These are phyloP conservation scores for Calamus simplicifolius DNA, from an alignment of 176 grass and related monocot genomes.

Conservation along the genomic window DNA sequence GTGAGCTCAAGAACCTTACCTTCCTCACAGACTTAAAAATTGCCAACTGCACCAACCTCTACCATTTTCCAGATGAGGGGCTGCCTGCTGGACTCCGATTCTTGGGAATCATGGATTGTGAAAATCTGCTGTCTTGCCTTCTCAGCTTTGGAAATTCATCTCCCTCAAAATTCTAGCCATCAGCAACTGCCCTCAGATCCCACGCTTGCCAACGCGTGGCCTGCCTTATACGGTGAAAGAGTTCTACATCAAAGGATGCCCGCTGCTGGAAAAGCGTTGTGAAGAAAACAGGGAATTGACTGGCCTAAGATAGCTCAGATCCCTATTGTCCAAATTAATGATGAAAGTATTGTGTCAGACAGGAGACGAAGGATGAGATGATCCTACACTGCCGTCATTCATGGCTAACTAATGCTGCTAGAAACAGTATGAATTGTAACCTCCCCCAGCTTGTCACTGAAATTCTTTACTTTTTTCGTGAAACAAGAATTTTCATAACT, in stretches of 20 bases:
- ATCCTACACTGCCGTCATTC: too few species aligned
- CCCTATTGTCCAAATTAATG: constrained; percentile 29
- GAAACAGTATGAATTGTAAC: too few species aligned
- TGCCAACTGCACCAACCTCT: constrained; percentile 29
- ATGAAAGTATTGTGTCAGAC: background rate
- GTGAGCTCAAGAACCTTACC: constrained; percentile 25
- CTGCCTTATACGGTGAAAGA: constrained; percentile 41
- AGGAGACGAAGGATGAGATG: too few species aligned
- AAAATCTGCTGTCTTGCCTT: constrained; percentile 38
- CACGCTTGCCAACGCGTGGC: constrained; percentile 29
- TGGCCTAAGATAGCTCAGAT: constrained; percentile 51
- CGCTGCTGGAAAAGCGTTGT: constrained; percentile 26
- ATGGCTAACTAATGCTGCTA: too few species aligned
- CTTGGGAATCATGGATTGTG: constrained; percentile 42
- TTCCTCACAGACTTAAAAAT: constrained; percentile 32
- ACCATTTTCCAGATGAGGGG: constrained; percentile 38
- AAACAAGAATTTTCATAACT: too few species aligned
- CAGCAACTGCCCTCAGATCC: constrained; percentile 43
- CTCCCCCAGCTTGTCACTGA: too few species aligned
- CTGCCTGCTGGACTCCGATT: constrained; percentile 37
- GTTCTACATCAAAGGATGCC: constrained; percentile 48
- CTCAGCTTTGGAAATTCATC: constrained; percentile 23
- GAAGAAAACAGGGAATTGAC: constrained; percentile 30
- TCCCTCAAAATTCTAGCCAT: constrained; percentile 36
- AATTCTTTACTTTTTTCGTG: too few species aligned